These are phyloP conservation scores for Tulasnella sp. DNA, from an alignment of 768 basidiomycete species.

Conservation along the genomic window DNA sequence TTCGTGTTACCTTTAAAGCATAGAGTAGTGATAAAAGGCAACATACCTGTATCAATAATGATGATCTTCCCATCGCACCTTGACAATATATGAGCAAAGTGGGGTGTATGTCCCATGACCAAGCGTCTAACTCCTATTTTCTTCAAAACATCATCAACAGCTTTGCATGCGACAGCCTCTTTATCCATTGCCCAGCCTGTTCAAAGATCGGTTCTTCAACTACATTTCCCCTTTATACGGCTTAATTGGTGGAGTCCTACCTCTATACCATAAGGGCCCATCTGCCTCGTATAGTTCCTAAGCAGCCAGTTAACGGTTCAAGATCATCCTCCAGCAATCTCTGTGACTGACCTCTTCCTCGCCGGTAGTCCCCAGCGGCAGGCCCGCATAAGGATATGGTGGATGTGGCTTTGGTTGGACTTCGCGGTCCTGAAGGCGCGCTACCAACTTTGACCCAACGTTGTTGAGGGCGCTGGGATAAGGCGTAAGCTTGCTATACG, in stretches of 20 bases:
- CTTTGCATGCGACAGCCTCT: conserved; percentile 56
- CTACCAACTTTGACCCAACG: conserved; percentile 55
- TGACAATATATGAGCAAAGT: conserved; percentile 63
- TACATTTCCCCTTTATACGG: too few relatives aligned
- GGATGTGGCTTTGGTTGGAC: conserved; percentile 63
- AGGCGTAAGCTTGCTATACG: conserved; percentile 59
- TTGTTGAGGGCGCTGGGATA: conserved; percentile 79
- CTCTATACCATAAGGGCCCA: conserved; percentile 91
- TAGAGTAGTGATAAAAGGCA: too few relatives aligned
- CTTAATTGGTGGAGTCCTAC: not conserved
- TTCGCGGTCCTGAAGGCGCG: conserved; percentile 50
- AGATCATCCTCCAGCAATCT: too few relatives aligned
- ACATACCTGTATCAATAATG: conserved; percentile 89
- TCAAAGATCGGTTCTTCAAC: too few relatives aligned
- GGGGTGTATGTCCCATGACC: conserved; percentile 96
- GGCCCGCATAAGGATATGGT: conserved; percentile 57
- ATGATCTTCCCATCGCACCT: conserved; percentile 87
- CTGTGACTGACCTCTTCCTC: conserved; percentile 45
- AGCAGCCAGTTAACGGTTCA: not conserved
- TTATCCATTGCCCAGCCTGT: conserved; percentile 62
- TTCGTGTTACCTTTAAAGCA: too few relatives aligned
- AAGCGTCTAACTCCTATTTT: conserved; percentile 75
- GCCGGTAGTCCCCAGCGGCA: conserved; percentile 51
- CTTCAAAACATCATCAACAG: conserved; percentile 57
- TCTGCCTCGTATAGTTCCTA: conserved; percentile 54